A percentile compares a stretch with the other conserved stretches of the same genome.
phyloP scores from a whole-genome alignment of 176 grass and related monocot genomes.

The Guadua angustifolia region DNA sequence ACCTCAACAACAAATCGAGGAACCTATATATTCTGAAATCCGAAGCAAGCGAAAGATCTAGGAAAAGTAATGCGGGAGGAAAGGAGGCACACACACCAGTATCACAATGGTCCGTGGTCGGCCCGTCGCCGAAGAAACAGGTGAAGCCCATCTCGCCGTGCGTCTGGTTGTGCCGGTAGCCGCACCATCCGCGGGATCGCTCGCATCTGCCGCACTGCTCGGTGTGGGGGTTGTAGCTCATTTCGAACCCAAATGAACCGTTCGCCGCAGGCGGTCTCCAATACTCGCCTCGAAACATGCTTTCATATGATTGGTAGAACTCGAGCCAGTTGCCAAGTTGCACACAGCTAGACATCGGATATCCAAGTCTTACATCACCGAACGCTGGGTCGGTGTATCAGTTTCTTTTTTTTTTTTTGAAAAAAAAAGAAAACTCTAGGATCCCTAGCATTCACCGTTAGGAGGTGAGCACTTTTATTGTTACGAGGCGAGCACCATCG shows the following conservation, averaged over 20 bases:
- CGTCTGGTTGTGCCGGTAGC: slow-evolving; percentile 38
- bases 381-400: too few species aligned
- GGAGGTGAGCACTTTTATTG: too few species aligned
- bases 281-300: not conserved
- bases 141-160: not conserved
- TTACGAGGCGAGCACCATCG: too few species aligned
- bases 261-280: accelerated
- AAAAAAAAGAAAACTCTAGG: too few species aligned
- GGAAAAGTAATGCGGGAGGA: not conserved
- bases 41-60: not conserved
- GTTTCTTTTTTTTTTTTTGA: too few species aligned
- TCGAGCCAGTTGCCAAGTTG: too few species aligned
- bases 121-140: slow-evolving; percentile 47
- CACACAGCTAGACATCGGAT: too few species aligned
- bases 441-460: too few species aligned
- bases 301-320: too few species aligned
- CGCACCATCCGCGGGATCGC: slow-evolving; percentile 50
- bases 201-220: slow-evolving; percentile 34
- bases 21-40: not conserved
- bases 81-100: not conserved
- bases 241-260: slow-evolving; percentile 31
- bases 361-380: too few species aligned
- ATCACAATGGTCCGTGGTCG: not conserved
- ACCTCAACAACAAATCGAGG: not conserved
- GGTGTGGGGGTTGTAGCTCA: not conserved